Evolutionary conservation across 805 yeast species (phyloP), one percentile per base, ranked within the genome.

Genomic region (Ogataea henricii): DNA sequence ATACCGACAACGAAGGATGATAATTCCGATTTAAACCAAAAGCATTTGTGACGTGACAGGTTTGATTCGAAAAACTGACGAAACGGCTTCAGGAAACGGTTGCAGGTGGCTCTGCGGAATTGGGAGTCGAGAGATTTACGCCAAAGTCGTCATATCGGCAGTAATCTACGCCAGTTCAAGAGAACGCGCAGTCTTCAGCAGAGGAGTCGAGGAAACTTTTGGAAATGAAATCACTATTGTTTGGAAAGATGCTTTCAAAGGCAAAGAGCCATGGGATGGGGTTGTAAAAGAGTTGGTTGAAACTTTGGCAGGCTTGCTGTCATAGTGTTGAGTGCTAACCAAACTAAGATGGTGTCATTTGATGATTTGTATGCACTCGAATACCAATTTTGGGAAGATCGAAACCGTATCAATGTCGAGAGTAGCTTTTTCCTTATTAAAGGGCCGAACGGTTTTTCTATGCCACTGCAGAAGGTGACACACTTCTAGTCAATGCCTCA

Each of bases 241-340:
- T 29, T 58, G 57, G 34, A 68, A 60, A 2, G 68, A 67, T 47
- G 57, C 66, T 17, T 59, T 62, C 27, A 56, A 58, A 12, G 46
- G 46, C 9, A 35, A 43, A 29, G 9, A 13, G 10, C 26, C 41
- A 9, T 46, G 49, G 49, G 38, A 35, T 2, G 37, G 12, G n/a
- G 53, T 50, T 12, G 65, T 73, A 3, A 49, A 37, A 1, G 60
- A 56, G 13, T 60, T 68, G 3, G 58, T 58, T 10, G 54, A 42
- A 20, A 52, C 53, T 17, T 66, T 22, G 67, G 66, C 8, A 48
- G 59, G 13, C 54, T 73, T 14, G 72, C 70, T 47, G 71, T 73
- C 23, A 70, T 68, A 18, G 56, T 69, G 12, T 67, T 72, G 12
- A 69, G 69, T 49, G 71, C 69, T 6, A 72, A 72, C 3, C 69